These are phyloP conservation scores for Polyrhizophydium stewartii DNA, from an alignment of 371 early-diverging fungal genomes.

Conservation along the genomic window DNA sequence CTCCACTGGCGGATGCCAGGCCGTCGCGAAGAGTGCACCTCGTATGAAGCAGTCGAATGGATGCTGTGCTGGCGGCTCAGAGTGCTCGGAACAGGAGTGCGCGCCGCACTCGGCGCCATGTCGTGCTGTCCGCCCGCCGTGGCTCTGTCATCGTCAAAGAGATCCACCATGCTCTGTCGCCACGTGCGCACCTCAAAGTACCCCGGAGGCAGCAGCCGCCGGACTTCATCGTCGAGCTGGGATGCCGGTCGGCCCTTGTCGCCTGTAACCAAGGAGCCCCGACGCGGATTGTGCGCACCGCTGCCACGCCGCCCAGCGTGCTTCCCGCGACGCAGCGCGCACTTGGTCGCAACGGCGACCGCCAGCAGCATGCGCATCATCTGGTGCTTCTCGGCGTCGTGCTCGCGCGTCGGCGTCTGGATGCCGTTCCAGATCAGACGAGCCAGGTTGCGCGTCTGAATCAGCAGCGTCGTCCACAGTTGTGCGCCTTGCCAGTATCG, in stretches of 20 bases:
- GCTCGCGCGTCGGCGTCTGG: slow-evolving; percentile 43
- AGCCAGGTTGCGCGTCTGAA: slow-evolving; percentile 38
- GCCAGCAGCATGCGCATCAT: slow-evolving; percentile 66
- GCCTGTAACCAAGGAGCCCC: no score
- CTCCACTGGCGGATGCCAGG: no score
- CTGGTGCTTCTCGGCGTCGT: slow-evolving; percentile 57
- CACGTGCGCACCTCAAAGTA: background rate
- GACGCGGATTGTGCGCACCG: no score
- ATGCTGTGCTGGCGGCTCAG: no score
- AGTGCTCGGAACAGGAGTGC: no score
- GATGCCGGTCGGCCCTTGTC: no score
- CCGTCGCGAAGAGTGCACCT: no score
- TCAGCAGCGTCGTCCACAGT: slow-evolving; percentile 35
- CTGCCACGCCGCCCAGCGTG: no score
- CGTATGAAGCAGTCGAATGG: no score
- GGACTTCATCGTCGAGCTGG: background rate
- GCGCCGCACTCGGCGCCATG: no score
- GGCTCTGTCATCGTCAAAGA: no score
- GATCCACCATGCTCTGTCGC: slow-evolving; percentile 1
- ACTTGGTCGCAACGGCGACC: slow-evolving; percentile 63
- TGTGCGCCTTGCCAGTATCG: slow-evolving; percentile 68
- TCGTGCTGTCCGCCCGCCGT: no score
- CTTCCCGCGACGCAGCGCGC: slow-evolving; percentile 68
- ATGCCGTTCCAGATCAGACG: slow-evolving; percentile 63
- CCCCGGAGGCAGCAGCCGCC: background rate